Evolutionary conservation across 2,329 filamentous ascomycete species (phyloP).

Genomic region (Plectosphaerella cucumerina): DNA sequence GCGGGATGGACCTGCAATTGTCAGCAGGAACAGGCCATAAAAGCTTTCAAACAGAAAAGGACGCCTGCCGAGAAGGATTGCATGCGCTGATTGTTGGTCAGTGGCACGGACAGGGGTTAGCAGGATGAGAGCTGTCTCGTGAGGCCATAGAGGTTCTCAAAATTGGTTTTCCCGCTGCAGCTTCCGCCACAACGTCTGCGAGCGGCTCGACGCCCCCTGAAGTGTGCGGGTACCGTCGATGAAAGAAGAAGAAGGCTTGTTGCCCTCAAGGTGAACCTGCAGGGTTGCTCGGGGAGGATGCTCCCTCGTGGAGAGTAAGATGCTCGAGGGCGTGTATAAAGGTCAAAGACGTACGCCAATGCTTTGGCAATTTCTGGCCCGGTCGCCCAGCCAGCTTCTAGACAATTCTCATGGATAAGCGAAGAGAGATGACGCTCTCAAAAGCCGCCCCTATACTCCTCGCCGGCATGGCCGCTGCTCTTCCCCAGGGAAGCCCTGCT

Average conservation of each 20-base stretch:
- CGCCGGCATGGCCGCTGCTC: constrained; percentile 3
- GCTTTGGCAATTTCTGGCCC: not conserved
- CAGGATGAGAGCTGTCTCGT: not conserved
- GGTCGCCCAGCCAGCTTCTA: not conserved
- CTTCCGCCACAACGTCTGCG: not conserved
- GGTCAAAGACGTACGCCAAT: not conserved
- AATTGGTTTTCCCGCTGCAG: not conserved
- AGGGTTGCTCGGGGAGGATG: not conserved
- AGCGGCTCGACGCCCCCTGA: not conserved
- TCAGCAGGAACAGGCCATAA: too few species aligned
- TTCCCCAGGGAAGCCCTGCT: constrained; percentile 6
- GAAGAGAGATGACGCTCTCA: not conserved
- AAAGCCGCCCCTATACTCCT: not conserved
- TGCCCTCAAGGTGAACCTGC: not conserved
- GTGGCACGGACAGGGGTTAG: not conserved
- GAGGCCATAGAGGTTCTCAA: constrained; percentile 1
- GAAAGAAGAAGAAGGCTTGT: not conserved
- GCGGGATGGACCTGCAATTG: too few species aligned
- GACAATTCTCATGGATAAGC: not conserved
- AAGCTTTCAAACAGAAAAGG: too few species aligned
- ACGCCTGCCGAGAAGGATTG: not conserved
- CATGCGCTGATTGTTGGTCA: not conserved
- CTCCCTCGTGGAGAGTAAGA: too few species aligned
- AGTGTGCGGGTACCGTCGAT: not conserved
- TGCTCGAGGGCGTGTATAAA: not conserved